These are phyloP conservation scores for Arachis stenosperma DNA, from an alignment of 306 rosid species.

Conservation along the genomic window DNA sequence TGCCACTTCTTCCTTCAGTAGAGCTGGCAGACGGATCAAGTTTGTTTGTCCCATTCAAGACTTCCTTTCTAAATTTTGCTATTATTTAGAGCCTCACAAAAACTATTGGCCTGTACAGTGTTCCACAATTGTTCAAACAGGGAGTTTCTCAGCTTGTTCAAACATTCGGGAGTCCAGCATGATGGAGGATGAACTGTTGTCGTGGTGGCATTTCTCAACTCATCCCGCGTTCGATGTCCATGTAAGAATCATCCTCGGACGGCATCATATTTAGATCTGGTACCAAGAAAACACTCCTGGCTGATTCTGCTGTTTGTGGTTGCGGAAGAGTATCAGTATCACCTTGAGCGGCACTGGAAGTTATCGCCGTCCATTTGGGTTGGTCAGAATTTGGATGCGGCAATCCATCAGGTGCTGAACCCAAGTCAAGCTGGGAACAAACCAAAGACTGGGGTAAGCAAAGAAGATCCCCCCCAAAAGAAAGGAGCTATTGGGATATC, in stretches of 20 bases:
- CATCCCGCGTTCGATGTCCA: slow-evolving; percentile 40
- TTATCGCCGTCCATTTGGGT: slow-evolving; percentile 58
- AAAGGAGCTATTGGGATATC: neutral
- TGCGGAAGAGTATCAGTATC: slow-evolving; percentile 37
- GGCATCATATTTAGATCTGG: slow-evolving; percentile 89
- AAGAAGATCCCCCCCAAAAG: neutral
- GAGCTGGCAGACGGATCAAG: slow-evolving; percentile 39
- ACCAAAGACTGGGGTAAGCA: neutral
- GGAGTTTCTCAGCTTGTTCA: neutral
- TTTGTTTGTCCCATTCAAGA: neutral
- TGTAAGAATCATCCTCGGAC: slow-evolving; percentile 50
- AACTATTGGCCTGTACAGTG: slow-evolving; percentile 37
- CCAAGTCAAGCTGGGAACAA: slow-evolving; percentile 62
- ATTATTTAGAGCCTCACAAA: slow-evolving; percentile 28
- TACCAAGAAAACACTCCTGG: slow-evolving; percentile 53
- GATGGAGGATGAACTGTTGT: slow-evolving; percentile 2
- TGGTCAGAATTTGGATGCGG: slow-evolving; percentile 40
- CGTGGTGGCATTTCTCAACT: slow-evolving; percentile 36
- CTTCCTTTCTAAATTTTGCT: neutral
- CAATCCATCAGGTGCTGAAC: slow-evolving; percentile 39
- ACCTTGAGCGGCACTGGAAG: slow-evolving; percentile 24
- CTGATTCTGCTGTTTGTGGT: slow-evolving; percentile 43
- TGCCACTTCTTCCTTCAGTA: slow-evolving; percentile 16
- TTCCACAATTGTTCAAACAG: slow-evolving; percentile 12
- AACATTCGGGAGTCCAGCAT: neutral